A percentile compares a stretch with the other conserved stretches of the same genome.
Evolutionary conservation across 2,329 filamentous ascomycete species (phyloP).

Genomic region (Paecilomyces variotii): DNA sequence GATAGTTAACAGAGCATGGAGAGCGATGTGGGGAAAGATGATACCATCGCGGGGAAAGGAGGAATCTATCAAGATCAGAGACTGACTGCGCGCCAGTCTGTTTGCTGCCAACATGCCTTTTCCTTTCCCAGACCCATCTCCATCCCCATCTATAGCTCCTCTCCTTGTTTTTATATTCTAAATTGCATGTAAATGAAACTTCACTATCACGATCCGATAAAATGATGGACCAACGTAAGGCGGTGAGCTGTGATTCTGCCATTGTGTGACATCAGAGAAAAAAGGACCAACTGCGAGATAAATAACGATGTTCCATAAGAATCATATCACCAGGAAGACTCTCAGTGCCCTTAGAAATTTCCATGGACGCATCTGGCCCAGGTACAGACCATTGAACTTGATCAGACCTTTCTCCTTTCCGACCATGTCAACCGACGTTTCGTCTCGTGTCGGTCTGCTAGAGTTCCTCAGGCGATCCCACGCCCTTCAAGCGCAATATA

Average conservation of each 20-base stretch:
- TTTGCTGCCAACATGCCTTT: background rate
- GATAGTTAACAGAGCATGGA: background rate
- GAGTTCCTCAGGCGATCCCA: slow-evolving; percentile 30
- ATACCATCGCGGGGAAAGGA: background rate
- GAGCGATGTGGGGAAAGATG: background rate
- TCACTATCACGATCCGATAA: background rate
- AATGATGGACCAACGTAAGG: background rate
- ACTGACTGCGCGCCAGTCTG: background rate
- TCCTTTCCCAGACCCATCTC: background rate
- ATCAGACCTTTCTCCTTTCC: background rate
- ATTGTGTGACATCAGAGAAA: background rate
- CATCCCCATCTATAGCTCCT: no score
- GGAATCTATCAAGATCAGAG: background rate
- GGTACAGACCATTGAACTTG: background rate
- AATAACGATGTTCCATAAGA: background rate
- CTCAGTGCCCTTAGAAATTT: background rate
- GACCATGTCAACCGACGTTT: background rate
- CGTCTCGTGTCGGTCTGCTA: slow-evolving; percentile 14
- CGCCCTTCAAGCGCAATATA: slow-evolving; percentile 19
- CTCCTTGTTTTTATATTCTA: no score
- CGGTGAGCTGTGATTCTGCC: slow-evolving; percentile 1
- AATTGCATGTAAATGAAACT: background rate
- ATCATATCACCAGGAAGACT: background rate
- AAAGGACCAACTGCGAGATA: background rate
- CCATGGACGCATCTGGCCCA: background rate